Conservation (phyloP, 75 land plant species). For the Isoetes taiwanensis region DNA sequence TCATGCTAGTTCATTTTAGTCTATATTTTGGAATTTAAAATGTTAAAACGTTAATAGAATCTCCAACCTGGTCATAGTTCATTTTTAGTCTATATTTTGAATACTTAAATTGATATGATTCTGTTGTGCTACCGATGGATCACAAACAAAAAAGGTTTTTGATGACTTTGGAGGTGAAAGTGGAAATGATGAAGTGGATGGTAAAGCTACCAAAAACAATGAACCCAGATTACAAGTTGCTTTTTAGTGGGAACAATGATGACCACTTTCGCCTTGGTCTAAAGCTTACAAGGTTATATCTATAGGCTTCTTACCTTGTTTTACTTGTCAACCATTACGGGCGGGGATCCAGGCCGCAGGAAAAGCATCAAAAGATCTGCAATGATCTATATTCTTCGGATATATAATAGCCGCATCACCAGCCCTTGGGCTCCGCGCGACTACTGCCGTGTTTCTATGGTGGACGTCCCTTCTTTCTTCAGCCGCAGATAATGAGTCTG, state of each 20-base stretch:
- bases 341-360: conserved; percentile 13
- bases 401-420: conserved; percentile 89
- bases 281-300: conserved; percentile 50
- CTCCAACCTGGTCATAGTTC: background rate
- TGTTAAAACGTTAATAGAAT: too few species aligned
- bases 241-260: conserved; percentile 70
- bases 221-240: conserved; percentile 70
- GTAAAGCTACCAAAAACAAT: conserved; percentile 21
- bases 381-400: conserved; percentile 90
- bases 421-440: conserved; percentile 47
- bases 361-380: conserved; percentile 68
- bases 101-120: background rate
- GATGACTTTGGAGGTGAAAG: conserved; percentile 64
- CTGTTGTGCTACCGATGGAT: conserved; percentile 51
- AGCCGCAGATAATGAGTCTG: background rate
- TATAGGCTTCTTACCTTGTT: background rate
- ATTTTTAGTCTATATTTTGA: background rate
- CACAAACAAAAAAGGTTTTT: conserved; percentile 47
- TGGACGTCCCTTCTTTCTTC: too few species aligned
- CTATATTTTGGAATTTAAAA: too few species aligned
- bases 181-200: conserved; percentile 19
- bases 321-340: background rate
- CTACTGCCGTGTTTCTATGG: background rate
- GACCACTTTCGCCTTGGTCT: conserved; percentile 85
- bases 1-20: background rate